Base-by-base conservation (phyloP, 2,329 filamentous ascomycete species). In the Aspergillus sp. region DNA sequence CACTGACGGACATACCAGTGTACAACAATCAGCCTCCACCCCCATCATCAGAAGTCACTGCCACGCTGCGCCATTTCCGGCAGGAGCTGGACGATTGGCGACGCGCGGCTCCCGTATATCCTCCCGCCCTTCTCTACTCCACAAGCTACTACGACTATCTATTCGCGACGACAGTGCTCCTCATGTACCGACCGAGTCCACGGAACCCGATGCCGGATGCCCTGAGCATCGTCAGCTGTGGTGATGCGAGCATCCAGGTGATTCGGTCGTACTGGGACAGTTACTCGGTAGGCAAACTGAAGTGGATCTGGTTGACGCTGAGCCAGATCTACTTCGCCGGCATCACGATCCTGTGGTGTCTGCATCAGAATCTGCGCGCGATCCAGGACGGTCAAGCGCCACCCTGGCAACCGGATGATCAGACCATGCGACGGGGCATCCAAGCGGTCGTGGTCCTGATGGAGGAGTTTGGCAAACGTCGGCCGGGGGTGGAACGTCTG, bases 101-200 rank as follows among this genome's bases (percentile, higher is more conserved):
- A n/a, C 64, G 63, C 46, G 53, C 54, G 2, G 69, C 69, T 6
- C 70, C 70, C 5, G 62, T 73, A 5, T 70, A 68, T 38, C 70
- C 69, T 1, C 61, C 67, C 0, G 70, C 69, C 10, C 62, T 73
- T 9, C 62, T 71, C 16, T 73, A 73, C 56, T 72, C 70, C 14
- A 73, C 71, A n/a, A 70, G 65, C 23, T 73, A 73, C 56, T 73
- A 69, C 56, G 71, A 73, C 51, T 73, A 73, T 48, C 62, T 73
- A 14, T 72, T 73, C 46, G 71, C 71, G 48, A 71, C 70, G 4
- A 71, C 70, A 3, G 53, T 73, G 14, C 63, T 72, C 19, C 61
- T 72, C 48, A 68, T 73, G 60, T 71, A 73, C 52, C 71, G 71
- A 1, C 71, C 71, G 4, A 71, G 69, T 36, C 62, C 66, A 9